A percentile compares a stretch with the other conserved stretches of the same genome.
phyloP scores from a whole-genome alignment of 768 basidiomycete genomes.

The Psilocybe cubensis region DNA sequence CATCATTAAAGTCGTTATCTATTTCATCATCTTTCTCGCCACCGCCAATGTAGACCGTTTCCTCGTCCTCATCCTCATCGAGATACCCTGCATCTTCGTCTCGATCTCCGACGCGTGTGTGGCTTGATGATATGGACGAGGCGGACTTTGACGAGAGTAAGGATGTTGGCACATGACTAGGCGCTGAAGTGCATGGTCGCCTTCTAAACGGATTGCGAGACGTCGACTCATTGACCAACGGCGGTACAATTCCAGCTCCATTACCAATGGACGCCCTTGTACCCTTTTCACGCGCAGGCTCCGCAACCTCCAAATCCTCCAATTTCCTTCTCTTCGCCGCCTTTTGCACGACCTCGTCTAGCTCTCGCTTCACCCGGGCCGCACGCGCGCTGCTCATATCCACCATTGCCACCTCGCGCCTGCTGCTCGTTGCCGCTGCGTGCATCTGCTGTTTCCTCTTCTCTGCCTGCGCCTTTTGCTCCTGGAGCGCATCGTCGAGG shows the following conservation, averaged over 20 bases:
- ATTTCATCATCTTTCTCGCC: neutral
- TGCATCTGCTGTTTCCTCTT: conserved; percentile 1
- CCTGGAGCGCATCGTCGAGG: conserved; percentile 21
- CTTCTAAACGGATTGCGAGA: conserved; percentile 17
- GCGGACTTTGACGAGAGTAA: neutral
- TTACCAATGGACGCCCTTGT: too few relatives aligned
- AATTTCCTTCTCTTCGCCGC: conserved; percentile 10
- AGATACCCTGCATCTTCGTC: too few relatives aligned
- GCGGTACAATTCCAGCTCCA: neutral
- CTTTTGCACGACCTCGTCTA: conserved; percentile 6
- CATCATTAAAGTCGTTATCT: neutral
- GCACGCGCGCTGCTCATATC: conserved; percentile 7
- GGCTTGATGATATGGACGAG: neutral
- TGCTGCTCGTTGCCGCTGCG: neutral
- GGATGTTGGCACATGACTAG: neutral
- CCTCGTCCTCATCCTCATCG: neutral
- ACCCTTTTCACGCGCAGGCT: too few relatives aligned
- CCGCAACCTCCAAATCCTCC: neutral
- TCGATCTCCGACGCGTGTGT: neutral
- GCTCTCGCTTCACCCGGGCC: conserved; percentile 11
- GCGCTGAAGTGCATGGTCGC: neutral
- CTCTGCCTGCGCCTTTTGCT: neutral
- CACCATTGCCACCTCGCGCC: neutral
- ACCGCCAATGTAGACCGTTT: too few relatives aligned
- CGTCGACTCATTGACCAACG: conserved; percentile 11